Conservation (phyloP, 2,329 filamentous ascomycete species). For the Dichotomopilus funicola region DNA sequence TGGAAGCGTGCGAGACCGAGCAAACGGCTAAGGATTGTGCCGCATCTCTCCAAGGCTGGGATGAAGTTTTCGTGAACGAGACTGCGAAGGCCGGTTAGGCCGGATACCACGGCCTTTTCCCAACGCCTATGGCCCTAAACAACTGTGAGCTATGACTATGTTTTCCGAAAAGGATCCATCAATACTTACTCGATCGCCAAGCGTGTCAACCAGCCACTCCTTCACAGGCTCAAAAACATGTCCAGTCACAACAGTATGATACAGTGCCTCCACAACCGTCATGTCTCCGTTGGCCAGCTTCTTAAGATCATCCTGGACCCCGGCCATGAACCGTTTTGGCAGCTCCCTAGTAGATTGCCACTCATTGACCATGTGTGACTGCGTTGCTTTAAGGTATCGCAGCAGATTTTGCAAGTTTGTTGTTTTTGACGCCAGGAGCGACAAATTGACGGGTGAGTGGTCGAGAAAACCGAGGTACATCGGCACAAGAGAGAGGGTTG, state of each 20-base stretch:
- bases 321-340: slow-evolving; percentile 68
- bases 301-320: slow-evolving; percentile 67
- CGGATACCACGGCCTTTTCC: slow-evolving; percentile 78
- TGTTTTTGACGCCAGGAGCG: slow-evolving; percentile 77
- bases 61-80: slow-evolving; percentile 83
- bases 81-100: slow-evolving; percentile 69
- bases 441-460: slow-evolving; percentile 70
- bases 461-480: slow-evolving; percentile 80
- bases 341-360: slow-evolving; percentile 79
- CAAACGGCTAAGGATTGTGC: slow-evolving; percentile 74
- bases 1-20: slow-evolving; percentile 78
- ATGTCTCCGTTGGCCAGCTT: slow-evolving; percentile 52
- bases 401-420: slow-evolving; percentile 82
- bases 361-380: slow-evolving; percentile 71
- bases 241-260: slow-evolving; percentile 78
- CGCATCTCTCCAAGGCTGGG: slow-evolving; percentile 77
- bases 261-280: slow-evolving; percentile 67
- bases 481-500: slow-evolving; percentile 57
- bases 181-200: slow-evolving; percentile 64
- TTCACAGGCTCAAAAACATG: slow-evolving; percentile 67
- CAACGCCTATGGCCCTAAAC: slow-evolving; percentile 81
- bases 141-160: slow-evolving; percentile 8
- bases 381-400: slow-evolving; percentile 74
- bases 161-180: background rate
- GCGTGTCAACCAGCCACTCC: slow-evolving; percentile 82